Evolutionary conservation across 1,284 basidiomycete species (phyloP), one percentile per base, ranked within the genome.

Genomic region (Anthracocystis walkeri): DNA sequence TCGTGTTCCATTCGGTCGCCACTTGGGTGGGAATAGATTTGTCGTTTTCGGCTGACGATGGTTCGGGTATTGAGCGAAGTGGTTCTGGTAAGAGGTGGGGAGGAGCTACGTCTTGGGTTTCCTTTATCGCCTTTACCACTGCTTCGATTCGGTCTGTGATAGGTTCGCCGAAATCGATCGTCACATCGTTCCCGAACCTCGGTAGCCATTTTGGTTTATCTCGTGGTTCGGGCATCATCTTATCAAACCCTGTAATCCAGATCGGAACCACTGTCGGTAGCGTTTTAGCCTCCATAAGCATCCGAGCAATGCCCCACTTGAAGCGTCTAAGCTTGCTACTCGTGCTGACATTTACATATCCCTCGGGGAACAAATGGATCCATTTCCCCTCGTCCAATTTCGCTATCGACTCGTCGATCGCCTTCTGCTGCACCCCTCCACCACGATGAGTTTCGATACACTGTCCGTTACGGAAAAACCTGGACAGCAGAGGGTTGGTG

Each of bases 361-460:
- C 95, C 86, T 99, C 97, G 0, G 94, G 91, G 78, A 95, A 99
- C 45, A 99, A 88, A 83, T 99, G 96, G 12, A 96, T 93, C 96
- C 95, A 98, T 65, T 89, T 89, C 12, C 94, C 95, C 31, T 88
- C 82, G 82, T 94, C 89, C 33, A 99, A 87, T 83, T 92, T 91
- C 56, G 90, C 86, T 48, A 96, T 92, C 0, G 94, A 93, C 21
- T 87, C 82, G 82, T 97, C 92, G 7, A 99, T 89, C 3, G 96
- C 92, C 7, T 89, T 89, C 84, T 99, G 96, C 85, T 93, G 93
- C 65, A 98, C 91, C 1, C 97, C 96, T 10, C 89, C 89, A 7
- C 95, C 95, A 49, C 96, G 89, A 81, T 94, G 91, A 0, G 95
- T 98, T 85, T 97, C 93, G 66, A 98, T 89, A 16, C 96, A 95